Base-by-base conservation (phyloP, 331 rosid species). In the Malus hybrid region DNA sequence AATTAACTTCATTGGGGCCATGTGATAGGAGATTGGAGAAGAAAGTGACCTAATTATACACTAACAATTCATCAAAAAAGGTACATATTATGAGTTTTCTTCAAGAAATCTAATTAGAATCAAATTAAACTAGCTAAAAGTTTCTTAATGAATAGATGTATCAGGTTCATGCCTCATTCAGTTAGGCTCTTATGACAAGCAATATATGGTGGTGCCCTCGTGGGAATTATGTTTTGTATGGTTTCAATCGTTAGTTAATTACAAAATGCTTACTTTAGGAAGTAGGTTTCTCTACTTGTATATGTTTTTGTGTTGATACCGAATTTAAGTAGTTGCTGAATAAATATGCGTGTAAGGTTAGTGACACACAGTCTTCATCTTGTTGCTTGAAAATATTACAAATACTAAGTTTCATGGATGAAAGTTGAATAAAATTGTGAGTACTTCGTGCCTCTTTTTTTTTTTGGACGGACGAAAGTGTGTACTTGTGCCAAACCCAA, bases 11-110 rank as follows among this genome's bases (percentile, higher is more conserved):
- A 59, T 13, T 2, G n/a, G 36, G 69, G 13, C 69, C 44, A 32
- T n/a, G n/a, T 32, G 34, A 31, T 65, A 52, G 32, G 69, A 39
- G 62, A 16, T 39, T 64, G 76, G 44, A 73, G 18, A 65, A 72
- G 81, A 84, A 71, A 81, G 71, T 85, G 79, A 85, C 88, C 36
- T 74, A 69, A 63, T 42, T 62, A 28, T 62, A 29, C 61, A 78
- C 85, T 75, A 73, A 67, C 89, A 60, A 77, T 75, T 63, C 50
- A 67, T 59, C 11, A 28, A 68, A 63, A 14, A 68, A 28, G 59
- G n/a, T 60, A 29, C 22, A 6, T n/a, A 16, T 10, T n/a, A 66
- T 36, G 2, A 59, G 22, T 24, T 72, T 54, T 32, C 24, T 72
- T 72, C 36, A 27, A 34, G 34, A 72, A 57, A 13, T 12, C 27